phyloP scores from a whole-genome alignment of 2,329 filamentous ascomycete genomes.

The Exophiala mesophila region DNA sequence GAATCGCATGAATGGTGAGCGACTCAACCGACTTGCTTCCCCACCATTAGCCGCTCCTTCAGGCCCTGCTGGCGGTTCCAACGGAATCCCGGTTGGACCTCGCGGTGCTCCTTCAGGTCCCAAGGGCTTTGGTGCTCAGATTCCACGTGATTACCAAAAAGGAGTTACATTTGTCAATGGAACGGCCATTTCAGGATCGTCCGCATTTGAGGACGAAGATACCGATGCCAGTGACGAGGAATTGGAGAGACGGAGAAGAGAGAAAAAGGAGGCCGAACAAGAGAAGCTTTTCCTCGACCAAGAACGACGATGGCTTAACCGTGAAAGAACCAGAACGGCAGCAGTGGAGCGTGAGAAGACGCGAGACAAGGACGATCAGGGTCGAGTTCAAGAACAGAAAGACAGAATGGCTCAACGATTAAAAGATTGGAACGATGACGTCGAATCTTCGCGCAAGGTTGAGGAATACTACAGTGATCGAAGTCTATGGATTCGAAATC shows the following conservation, averaged over 20 bases:
- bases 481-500: slow-evolving; percentile 77
- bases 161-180: slow-evolving; percentile 81
- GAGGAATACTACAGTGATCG: slow-evolving; percentile 86
- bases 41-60: slow-evolving; percentile 60
- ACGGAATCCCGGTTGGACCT: slow-evolving; percentile 72
- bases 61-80: slow-evolving; percentile 59
- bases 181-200: slow-evolving; percentile 58
- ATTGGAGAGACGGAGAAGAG: slow-evolving; percentile 65
- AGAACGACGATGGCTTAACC: slow-evolving; percentile 84
- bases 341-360: slow-evolving; percentile 81
- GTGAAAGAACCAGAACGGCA: slow-evolving; percentile 76
- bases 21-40: slow-evolving; percentile 65
- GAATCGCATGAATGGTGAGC: slow-evolving; percentile 59
- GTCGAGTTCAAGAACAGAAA: slow-evolving; percentile 58
- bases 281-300: slow-evolving; percentile 80
- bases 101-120: slow-evolving; percentile 69
- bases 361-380: slow-evolving; percentile 70
- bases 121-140: slow-evolving; percentile 57
- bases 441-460: slow-evolving; percentile 66
- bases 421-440: slow-evolving; percentile 81
- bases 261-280: slow-evolving; percentile 67
- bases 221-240: slow-evolving; percentile 84
- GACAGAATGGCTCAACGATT: slow-evolving; percentile 68
- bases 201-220: slow-evolving; percentile 69
- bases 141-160: slow-evolving; percentile 68